Evolutionary conservation across 2,329 filamentous ascomycete genomes (phyloP), one percentile per base, ranked within the genome.

Genomic region (Colletotrichum sp.): DNA sequence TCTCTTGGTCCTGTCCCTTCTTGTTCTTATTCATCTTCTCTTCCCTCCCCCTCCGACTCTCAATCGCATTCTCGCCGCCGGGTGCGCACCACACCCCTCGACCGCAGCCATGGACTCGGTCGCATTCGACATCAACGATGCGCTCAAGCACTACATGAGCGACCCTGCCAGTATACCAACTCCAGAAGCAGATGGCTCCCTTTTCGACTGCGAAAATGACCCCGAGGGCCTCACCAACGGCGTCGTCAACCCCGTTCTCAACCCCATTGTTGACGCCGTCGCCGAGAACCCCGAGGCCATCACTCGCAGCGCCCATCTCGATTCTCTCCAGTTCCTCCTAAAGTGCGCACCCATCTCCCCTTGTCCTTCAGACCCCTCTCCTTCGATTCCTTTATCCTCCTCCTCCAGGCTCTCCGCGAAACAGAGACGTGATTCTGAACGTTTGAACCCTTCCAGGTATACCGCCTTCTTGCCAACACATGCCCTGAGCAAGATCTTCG

Each of bases 71-170:
- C 44, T 57, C 49, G 21, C 36, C 71, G 13, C 21, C 24, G 63
- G 77, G 74, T 76, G 76, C 72, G 70, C 74, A 74, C 59, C 59
- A 64, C 69, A 21, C 59, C 26, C 21, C 70, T 52, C 69, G 75
- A 79, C 80, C 81, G 82, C 84, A 81, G 85, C 78, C 84, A 94
- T 94, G 93, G 94, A 89, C 82, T 94, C 94, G 88, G 91, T 96
- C 84, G 91, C 93, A 82, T 99, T 99, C 87, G 95, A 99, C 85
- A 95, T 99, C 86, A 98, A 98, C 85, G 94, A 98, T 88, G 95
- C 96, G 79, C 94, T 99, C 85, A 98, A 98, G 89, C 92, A 95
- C 84, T 99, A 98, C 87, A 95, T 98, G 91, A 98, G 95, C 86
- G 96, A 99, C 84, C 96, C 97, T 10, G 89, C 93, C 62, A 91